phyloP scores from a whole-genome alignment of 148 eudicot genomes.

The Spergularia bocconei region DNA sequence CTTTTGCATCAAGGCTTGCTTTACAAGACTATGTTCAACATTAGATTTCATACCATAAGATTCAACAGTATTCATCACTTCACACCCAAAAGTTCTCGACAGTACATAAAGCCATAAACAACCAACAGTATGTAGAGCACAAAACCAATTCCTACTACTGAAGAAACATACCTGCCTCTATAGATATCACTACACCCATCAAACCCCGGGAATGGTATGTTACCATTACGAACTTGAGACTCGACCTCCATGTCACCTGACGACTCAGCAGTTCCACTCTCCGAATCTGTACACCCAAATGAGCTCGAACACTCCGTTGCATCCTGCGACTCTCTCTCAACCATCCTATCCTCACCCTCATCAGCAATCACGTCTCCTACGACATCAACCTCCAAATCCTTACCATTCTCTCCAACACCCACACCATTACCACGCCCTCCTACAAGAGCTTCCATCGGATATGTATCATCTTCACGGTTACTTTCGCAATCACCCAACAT shows the following conservation, averaged over 20 bases:
- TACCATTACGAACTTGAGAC: conserved; percentile 42
- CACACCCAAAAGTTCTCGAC: neutral
- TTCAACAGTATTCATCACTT: neutral
- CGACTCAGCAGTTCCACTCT: conserved; percentile 29
- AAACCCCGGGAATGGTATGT: conserved; percentile 26
- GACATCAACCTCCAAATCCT: conserved; percentile 38
- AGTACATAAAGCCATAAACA: neutral
- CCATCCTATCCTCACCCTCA: conserved; percentile 32
- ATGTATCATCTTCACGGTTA: conserved; percentile 38
- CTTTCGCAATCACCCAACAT: conserved; percentile 34
- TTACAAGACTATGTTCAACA: no score
- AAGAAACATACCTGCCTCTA: conserved; percentile 40
- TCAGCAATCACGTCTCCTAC: conserved; percentile 29
- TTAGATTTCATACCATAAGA: neutral
- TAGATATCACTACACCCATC: conserved; percentile 41
- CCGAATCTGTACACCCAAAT: conserved; percentile 50
- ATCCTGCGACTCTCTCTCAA: conserved; percentile 34
- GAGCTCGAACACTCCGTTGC: conserved; percentile 75
- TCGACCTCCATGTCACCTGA: conserved; percentile 50
- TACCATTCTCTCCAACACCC: conserved; percentile 15
- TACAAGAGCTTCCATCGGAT: conserved; percentile 30
- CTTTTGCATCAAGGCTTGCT: neutral
- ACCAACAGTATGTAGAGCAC: neutral
- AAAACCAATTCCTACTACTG: neutral
- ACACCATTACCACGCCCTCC: conserved; percentile 16